Evolutionary conservation across 768 basidiomycete species (phyloP).

Genomic region (Termitomyces sp.): DNA sequence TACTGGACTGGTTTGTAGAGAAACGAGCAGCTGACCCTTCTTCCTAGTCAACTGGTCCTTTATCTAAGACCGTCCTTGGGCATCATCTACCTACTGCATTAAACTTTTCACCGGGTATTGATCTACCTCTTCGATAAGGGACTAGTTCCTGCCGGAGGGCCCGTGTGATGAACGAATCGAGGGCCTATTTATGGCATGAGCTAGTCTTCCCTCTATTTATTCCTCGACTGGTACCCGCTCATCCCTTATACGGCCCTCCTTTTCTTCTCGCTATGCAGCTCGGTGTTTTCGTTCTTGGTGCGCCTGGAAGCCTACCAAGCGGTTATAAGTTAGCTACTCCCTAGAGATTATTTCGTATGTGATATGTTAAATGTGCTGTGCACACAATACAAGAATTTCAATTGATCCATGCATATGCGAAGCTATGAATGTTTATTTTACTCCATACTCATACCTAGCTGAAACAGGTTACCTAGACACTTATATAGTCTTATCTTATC

Average conservation of each 20-base stretch:
- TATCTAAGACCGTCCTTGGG: conserved; percentile 24
- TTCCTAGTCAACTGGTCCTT: conserved; percentile 36
- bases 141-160: conserved; percentile 4
- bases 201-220: conserved; percentile 10
- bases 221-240: conserved; percentile 17
- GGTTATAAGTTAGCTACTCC: not conserved
- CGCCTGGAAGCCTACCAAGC: conserved; percentile 4
- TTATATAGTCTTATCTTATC: not conserved
- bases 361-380: conserved; percentile 4
- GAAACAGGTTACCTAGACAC: not conserved
- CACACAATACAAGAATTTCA: not conserved
- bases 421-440: not conserved
- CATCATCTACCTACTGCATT: not conserved
- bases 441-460: not conserved
- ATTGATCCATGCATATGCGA: not conserved
- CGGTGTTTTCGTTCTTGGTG: not conserved
- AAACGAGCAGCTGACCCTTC: not conserved
- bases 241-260: conserved; percentile 6
- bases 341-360: not conserved
- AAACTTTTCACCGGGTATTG: conserved; percentile 1
- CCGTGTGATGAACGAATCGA: conserved; percentile 14
- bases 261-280: not conserved
- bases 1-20: not conserved
- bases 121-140: conserved; percentile 2
- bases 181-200: conserved; percentile 11